phyloP scores from a whole-genome alignment of 768 basidiomycete species.

The Suillus paluster region DNA sequence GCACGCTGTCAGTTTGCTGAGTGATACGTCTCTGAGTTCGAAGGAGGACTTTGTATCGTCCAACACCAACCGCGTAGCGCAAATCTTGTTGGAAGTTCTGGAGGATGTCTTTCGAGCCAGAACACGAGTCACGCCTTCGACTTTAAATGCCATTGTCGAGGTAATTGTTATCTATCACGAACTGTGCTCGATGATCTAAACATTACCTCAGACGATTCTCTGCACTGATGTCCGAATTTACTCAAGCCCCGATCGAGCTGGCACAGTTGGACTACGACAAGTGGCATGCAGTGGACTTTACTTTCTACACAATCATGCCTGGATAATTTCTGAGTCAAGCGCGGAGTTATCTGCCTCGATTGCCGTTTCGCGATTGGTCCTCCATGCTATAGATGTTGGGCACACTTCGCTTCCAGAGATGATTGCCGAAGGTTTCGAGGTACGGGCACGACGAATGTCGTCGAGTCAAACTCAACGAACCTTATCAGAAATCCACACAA shows the following conservation, averaged over 20 bases:
- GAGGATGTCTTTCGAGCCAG: slow-evolving; percentile 59
- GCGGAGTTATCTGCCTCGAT: slow-evolving; percentile 57
- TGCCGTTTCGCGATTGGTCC: slow-evolving; percentile 55
- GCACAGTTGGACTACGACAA: slow-evolving; percentile 27
- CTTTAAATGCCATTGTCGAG: slow-evolving; percentile 57
- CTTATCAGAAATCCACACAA: slow-evolving; percentile 39
- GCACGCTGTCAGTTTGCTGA: slow-evolving; percentile 48
- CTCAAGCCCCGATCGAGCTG: slow-evolving; percentile 34
- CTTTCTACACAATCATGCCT: slow-evolving; percentile 56
- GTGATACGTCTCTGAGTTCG: slow-evolving; percentile 37
- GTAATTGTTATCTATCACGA: slow-evolving; percentile 36
- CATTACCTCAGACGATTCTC: slow-evolving; percentile 32
- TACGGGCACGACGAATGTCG: slow-evolving; percentile 35
- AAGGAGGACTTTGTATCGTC: slow-evolving; percentile 3
- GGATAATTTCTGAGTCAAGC: slow-evolving; percentile 50
- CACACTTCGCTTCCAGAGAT: slow-evolving; percentile 44
- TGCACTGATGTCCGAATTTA: slow-evolving; percentile 33
- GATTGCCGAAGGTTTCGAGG: slow-evolving; percentile 32
- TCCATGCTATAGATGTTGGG: slow-evolving; percentile 53
- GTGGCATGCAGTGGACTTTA: slow-evolving; percentile 55
- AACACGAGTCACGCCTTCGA: slow-evolving; percentile 50
- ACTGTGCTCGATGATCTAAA: slow-evolving; percentile 6
- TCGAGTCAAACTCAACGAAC: neutral
- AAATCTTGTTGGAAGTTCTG: slow-evolving; percentile 54
- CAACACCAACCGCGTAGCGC: slow-evolving; percentile 33